Percentiles rank a stretch among this genome's conserved stretches.
Conservation (phyloP, 2,329 filamentous ascomycete species). For the Colletotrichum kahawae region DNA sequence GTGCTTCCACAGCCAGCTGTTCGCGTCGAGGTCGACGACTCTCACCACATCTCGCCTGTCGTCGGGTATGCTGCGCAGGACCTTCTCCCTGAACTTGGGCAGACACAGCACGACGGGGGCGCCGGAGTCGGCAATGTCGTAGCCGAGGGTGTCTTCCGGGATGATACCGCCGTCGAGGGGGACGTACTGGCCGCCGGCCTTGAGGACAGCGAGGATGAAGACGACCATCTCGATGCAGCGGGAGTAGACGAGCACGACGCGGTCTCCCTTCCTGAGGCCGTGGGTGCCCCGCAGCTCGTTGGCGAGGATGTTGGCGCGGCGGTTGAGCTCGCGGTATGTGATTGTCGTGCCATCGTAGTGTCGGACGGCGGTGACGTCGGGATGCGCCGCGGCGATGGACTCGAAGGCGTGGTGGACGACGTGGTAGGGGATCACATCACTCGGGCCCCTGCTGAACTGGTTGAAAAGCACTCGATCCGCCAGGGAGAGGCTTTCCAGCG, state of each 20-base stretch:
- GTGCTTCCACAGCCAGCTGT: constrained; percentile 16
- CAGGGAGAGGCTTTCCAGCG: constrained; percentile 20
- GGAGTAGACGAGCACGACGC: constrained; percentile 60
- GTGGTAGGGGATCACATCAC: constrained; percentile 4
- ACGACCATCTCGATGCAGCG: constrained; percentile 62
- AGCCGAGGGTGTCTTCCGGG: constrained; percentile 50
- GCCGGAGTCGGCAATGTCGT: constrained; percentile 52
- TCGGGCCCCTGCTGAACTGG: constrained; percentile 20
- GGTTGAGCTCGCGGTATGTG: constrained; percentile 51
- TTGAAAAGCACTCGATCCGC: constrained; percentile 20
- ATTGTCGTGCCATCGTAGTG: constrained; percentile 37
- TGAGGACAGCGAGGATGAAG: constrained; percentile 60
- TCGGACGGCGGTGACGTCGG: constrained; percentile 43
- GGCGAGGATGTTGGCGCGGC: constrained; percentile 45
- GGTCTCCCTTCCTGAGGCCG: constrained; percentile 48
- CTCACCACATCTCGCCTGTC: constrained; percentile 1
- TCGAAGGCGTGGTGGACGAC: constrained; percentile 24
- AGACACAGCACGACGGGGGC: constrained; percentile 53
- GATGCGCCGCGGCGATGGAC: constrained; percentile 34
- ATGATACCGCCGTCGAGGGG: constrained; percentile 62
- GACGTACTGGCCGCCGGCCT: constrained; percentile 63
- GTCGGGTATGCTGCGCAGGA: constrained; percentile 5
- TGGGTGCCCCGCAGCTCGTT: constrained; percentile 36
- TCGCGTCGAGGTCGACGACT: constrained; percentile 17
- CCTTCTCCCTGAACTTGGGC: constrained; percentile 19